A percentile compares a stretch with the other conserved stretches of the same genome.
Conservation (phyloP, 2,329 filamentous ascomycete species). For the Bipolaris cookei region DNA sequence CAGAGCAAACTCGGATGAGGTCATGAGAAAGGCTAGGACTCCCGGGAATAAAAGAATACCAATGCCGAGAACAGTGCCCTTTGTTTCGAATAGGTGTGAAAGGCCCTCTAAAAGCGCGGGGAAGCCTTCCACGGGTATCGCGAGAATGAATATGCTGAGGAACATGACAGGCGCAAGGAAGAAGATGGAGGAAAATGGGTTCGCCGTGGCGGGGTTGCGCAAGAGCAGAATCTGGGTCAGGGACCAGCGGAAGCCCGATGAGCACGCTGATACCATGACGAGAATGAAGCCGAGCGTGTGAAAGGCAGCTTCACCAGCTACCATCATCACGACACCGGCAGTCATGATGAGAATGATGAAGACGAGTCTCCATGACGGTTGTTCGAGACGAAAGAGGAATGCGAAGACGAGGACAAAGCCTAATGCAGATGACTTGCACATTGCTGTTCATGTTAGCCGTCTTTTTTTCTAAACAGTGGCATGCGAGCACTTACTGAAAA, state of each 20-base stretch:
- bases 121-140: constrained; percentile 85
- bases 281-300: constrained; percentile 84
- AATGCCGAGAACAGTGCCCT: constrained; percentile 70
- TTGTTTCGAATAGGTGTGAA: constrained; percentile 65
- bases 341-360: constrained; percentile 93
- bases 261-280: constrained; percentile 91
- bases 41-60: constrained; percentile 87
- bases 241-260: constrained; percentile 97
- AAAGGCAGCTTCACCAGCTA: constrained; percentile 92
- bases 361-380: constrained; percentile 83
- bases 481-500: constrained; percentile 69
- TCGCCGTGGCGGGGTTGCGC: constrained; percentile 91
- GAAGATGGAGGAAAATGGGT: constrained; percentile 96
- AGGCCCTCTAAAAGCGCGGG: constrained; percentile 71
- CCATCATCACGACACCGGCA: constrained; percentile 94
- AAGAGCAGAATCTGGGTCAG: constrained; percentile 96
- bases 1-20: constrained; percentile 91
- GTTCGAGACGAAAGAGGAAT: constrained; percentile 90
- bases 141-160: constrained; percentile 75
- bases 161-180: constrained; percentile 99
- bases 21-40: constrained; percentile 93
- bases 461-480: background rate
- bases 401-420: constrained; percentile 96
- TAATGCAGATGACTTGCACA: constrained; percentile 98
- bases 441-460: constrained; percentile 58